A percentile compares a stretch with the other conserved stretches of the same genome.
These are phyloP conservation scores for Madurella fahalii DNA, from an alignment of 2,329 filamentous ascomycete genomes.

Conservation along the genomic window DNA sequence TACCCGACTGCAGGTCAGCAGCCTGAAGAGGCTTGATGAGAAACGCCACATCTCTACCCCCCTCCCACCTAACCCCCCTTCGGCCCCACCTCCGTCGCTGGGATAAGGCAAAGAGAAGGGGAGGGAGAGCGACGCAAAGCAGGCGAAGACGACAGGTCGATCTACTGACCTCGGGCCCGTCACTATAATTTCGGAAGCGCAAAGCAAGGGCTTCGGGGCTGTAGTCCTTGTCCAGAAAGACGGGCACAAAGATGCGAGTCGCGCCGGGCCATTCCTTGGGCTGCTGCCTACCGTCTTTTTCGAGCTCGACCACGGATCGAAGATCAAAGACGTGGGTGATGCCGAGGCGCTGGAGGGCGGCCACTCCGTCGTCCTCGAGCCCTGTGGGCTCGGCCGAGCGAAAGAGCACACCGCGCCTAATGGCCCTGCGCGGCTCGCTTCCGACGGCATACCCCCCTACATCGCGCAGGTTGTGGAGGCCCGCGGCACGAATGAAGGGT, in stretches of 20 bases:
- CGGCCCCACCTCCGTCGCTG: no score
- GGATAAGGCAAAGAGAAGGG: no score
- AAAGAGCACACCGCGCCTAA: slow-evolving; percentile 56
- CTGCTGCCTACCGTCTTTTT: slow-evolving; percentile 31
- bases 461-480: slow-evolving; percentile 66
- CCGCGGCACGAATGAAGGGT: slow-evolving; percentile 50
- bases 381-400: slow-evolving; percentile 64
- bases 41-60: no score
- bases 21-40: no score
- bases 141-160: background rate
- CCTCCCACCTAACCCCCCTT: no score
- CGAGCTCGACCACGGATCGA: slow-evolving; percentile 58
- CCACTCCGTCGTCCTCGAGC: slow-evolving; percentile 51
- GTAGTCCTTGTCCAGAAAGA: slow-evolving; percentile 60
- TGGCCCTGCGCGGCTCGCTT: slow-evolving; percentile 31
- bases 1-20: no score
- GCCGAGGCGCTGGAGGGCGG: slow-evolving; percentile 50
- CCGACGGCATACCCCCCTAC: slow-evolving; percentile 55
- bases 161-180: slow-evolving; percentile 41
- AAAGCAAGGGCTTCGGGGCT: slow-evolving; percentile 58
- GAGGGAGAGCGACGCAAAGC: no score
- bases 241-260: slow-evolving; percentile 56
- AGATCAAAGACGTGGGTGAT: slow-evolving; percentile 66
- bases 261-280: slow-evolving; percentile 48
- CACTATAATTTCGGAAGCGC: slow-evolving; percentile 55